Percentiles rank a stretch among this genome's conserved stretches.
These are phyloP conservation scores for Triticum turgidum DNA, from an alignment of 176 grass and related monocot species.

Conservation along the genomic window DNA sequence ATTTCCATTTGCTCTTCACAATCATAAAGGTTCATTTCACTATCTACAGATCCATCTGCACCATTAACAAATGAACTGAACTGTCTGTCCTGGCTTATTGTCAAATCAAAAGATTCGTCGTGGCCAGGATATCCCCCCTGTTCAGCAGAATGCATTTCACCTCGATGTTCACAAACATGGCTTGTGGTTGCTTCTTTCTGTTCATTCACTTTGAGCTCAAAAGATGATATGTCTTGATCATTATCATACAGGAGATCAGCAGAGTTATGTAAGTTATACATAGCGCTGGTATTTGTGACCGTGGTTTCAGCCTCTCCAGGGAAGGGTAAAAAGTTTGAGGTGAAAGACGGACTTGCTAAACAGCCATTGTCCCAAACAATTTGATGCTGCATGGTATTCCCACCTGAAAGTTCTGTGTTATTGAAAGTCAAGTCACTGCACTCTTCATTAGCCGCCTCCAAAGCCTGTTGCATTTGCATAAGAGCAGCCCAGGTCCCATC, in stretches of 20 bases:
- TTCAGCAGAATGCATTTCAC: conserved; percentile 35
- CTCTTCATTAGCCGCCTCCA: conserved; percentile 46
- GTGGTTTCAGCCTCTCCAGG: conserved; percentile 42
- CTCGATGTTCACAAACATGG: conserved; percentile 11
- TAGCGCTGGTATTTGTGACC: conserved; percentile 31
- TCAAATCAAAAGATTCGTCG: conserved; percentile 31
- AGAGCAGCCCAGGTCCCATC: conserved; percentile 55
- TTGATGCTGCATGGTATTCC: conserved; percentile 39
- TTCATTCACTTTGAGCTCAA: conserved; percentile 16
- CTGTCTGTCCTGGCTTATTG: conserved; percentile 12
- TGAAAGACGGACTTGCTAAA: conserved; percentile 58
- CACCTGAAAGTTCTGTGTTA: conserved; percentile 46
- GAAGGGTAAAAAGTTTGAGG: conserved; percentile 44
- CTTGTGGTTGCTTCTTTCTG: conserved; percentile 24
- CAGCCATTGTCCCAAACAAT: conserved; percentile 48
- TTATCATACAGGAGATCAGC: conserved; percentile 29
- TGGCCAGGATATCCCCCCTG: conserved; percentile 11
- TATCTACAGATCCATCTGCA: conserved; percentile 33
- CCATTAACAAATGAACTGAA: conserved; percentile 37
- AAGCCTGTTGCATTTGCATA: conserved; percentile 50
- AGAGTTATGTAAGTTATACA: conserved; percentile 29
- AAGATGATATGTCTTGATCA: conserved; percentile 36
- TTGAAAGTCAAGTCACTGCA: conserved; percentile 59
- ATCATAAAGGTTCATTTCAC: conserved; percentile 40
- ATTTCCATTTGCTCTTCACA: conserved; percentile 67